These are phyloP conservation scores for Pelargonium cotyledonis DNA, from an alignment of 441 rosid genomes.

Conservation along the genomic window DNA sequence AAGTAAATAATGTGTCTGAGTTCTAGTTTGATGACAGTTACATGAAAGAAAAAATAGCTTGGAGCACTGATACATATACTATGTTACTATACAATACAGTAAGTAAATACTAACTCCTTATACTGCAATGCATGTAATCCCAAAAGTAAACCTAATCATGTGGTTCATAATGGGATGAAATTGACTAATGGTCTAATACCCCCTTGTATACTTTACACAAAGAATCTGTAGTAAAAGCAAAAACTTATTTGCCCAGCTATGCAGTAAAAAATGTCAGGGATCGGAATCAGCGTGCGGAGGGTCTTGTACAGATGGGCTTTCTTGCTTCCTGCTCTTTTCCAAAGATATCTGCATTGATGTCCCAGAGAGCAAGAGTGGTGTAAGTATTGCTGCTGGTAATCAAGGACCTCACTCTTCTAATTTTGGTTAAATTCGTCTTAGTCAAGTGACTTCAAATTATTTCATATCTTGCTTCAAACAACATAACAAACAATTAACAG, in stretches of 20 bases:
- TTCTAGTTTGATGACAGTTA: neutral
- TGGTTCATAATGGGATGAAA: slow-evolving; percentile 5
- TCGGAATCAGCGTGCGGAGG: slow-evolving; percentile 14
- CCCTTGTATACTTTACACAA: slow-evolving; percentile 16
- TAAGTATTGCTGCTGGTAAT: neutral
- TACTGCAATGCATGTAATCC: neutral
- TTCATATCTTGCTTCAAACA: too few species aligned
- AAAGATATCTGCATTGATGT: slow-evolving; percentile 43
- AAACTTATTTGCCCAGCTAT: neutral
- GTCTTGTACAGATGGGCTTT: slow-evolving; percentile 12
- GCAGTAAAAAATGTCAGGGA: slow-evolving; percentile 7
- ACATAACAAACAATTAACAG: too few species aligned
- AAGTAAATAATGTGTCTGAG: too few species aligned
- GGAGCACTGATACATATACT: neutral
- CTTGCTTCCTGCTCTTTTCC: slow-evolving; percentile 30
- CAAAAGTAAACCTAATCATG: slow-evolving; percentile 1
- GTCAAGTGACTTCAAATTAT: too few species aligned
- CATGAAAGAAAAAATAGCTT: neutral
- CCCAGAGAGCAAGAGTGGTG: neutral
- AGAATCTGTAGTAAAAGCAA: slow-evolving; percentile 11
- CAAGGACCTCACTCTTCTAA: too few species aligned
- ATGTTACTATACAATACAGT: slow-evolving; percentile 3
- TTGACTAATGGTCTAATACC: neutral
- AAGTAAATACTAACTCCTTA: neutral
- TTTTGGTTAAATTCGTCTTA: too few species aligned